Evolutionary conservation across 139 green algal species (phyloP).

Genomic region (Astrephomene gubernaculifera): DNA sequence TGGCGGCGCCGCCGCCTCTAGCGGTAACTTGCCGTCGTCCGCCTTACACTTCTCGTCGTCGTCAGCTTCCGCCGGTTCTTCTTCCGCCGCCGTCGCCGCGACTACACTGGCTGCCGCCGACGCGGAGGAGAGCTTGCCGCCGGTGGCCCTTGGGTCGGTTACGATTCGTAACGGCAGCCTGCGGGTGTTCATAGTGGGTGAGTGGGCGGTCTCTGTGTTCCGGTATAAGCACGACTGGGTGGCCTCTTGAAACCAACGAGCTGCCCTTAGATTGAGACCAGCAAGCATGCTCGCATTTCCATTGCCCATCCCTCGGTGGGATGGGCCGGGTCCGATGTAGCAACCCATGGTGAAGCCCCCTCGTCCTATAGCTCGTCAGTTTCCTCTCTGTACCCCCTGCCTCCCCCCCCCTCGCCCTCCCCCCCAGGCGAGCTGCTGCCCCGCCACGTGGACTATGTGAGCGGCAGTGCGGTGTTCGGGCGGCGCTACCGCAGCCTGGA

Average conservation of each 20-base stretch:
- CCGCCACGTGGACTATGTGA: conserved; percentile 63
- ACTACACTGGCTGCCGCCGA: conserved; percentile 19
- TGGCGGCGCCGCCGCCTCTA: background rate
- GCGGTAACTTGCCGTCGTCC: no score
- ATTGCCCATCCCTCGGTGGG: no score
- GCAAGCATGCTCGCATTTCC: no score
- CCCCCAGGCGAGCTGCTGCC: conserved; percentile 56
- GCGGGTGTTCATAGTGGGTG: conserved; percentile 48
- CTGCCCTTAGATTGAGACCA: no score
- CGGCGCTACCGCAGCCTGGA: conserved; percentile 69
- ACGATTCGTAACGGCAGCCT: conserved; percentile 41
- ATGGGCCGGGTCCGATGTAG: no score
- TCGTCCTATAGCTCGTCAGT: no score
- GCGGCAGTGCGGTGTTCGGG: conserved; percentile 63
- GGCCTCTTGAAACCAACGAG: no score
- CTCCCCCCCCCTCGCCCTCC: background rate
- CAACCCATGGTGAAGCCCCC: no score
- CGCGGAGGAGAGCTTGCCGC: conserved; percentile 53
- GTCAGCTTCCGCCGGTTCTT: background rate
- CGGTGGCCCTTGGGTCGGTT: conserved; percentile 60
- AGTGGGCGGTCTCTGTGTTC: no score
- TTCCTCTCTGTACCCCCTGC: no score
- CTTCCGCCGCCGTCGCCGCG: conserved; percentile 3
- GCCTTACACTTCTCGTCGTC: no score
- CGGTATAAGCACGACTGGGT: no score